These are phyloP conservation scores for Coccomyxa subellipsoidea DNA, from an alignment of 163 green algal species.

Conservation along the genomic window DNA sequence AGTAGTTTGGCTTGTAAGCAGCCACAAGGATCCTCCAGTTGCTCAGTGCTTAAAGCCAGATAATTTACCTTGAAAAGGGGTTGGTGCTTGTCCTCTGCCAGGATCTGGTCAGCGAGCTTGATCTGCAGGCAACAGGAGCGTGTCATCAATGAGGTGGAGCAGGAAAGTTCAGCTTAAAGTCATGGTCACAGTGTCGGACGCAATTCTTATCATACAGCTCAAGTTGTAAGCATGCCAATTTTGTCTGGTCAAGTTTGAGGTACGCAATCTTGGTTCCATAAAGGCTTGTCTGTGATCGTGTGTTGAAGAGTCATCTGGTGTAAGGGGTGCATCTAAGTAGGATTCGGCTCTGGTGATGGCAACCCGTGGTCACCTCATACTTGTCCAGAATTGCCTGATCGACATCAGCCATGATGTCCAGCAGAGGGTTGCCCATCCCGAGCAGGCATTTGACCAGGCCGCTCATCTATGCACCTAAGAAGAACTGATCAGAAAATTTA, in stretches of 20 bases:
- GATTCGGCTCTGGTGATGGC: too few species aligned
- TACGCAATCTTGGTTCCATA: too few species aligned
- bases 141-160: not conserved
- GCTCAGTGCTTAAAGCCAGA: too few species aligned
- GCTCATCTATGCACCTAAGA: constrained; percentile 4
- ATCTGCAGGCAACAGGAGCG: constrained; percentile 58
- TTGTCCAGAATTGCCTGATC: constrained; percentile 90
- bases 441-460: constrained; percentile 42
- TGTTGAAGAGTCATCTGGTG: not conserved
- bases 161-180: not conserved
- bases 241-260: too few species aligned
- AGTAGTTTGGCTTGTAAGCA: not conserved
- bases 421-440: constrained; percentile 91
- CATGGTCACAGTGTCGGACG: not conserved
- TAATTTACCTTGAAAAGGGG: constrained; percentile 83
- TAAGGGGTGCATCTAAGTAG: too few species aligned
- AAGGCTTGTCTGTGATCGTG: not conserved
- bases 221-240: too few species aligned
- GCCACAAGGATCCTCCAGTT: too few species aligned
- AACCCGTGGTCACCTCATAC: constrained; percentile 69
- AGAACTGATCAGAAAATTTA: not conserved
- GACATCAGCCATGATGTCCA: constrained; percentile 88
- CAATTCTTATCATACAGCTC: not conserved
- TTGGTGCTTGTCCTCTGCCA: constrained; percentile 97
- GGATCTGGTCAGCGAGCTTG: constrained; percentile 93